Evolutionary conservation across 768 basidiomycete genomes (phyloP).

Genomic region (Lactarius hengduanensis): DNA sequence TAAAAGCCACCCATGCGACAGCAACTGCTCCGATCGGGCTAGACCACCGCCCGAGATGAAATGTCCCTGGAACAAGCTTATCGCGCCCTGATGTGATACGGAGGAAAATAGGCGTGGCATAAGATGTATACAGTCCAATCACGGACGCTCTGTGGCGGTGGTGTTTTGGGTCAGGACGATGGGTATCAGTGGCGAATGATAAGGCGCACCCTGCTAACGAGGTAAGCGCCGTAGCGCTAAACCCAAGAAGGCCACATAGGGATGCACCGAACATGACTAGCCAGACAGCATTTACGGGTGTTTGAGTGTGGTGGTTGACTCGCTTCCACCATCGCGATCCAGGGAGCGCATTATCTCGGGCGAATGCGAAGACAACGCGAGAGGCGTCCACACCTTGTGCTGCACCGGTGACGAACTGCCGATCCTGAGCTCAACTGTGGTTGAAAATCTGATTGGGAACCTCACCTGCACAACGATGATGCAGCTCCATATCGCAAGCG

Average conservation of each 20-base stretch:
- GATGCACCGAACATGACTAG: conserved; percentile 58
- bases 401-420: conserved; percentile 67
- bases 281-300: conserved; percentile 77
- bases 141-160: conserved; percentile 54
- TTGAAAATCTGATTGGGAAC: conserved; percentile 13
- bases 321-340: conserved; percentile 70
- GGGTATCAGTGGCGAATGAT: not conserved
- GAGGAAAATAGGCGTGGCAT: conserved; percentile 65
- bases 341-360: conserved; percentile 70
- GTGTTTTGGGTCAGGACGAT: not conserved
- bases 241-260: conserved; percentile 63
- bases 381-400: conserved; percentile 76
- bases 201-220: conserved; percentile 62
- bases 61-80: conserved; percentile 57
- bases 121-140: conserved; percentile 68
- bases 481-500: conserved; percentile 70
- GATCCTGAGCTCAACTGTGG: conserved; percentile 29
- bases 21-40: conserved; percentile 59
- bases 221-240: conserved; percentile 58
- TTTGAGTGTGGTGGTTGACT: conserved; percentile 57
- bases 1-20: conserved; percentile 65
- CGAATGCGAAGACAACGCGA: conserved; percentile 73
- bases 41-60: conserved; percentile 60
- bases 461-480: conserved; percentile 61
- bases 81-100: conserved; percentile 67